These are phyloP conservation scores for Cicer judaicum DNA, from an alignment of 306 rosid species.

Conservation along the genomic window DNA sequence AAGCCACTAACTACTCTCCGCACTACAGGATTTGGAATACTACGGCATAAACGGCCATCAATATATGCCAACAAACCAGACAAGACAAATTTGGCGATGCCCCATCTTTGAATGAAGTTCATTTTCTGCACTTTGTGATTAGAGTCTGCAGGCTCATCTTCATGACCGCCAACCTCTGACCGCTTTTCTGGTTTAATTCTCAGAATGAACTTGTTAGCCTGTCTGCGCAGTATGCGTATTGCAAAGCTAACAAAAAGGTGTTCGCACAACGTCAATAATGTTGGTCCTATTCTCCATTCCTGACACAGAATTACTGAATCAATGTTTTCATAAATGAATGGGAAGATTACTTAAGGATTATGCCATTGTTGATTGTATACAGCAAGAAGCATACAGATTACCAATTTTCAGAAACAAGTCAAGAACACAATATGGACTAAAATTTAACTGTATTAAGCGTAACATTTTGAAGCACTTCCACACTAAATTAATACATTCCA, in stretches of 20 bases:
- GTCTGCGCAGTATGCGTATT: constrained; percentile 80
- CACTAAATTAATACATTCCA: constrained; percentile 31
- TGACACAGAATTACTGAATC: constrained; percentile 46
- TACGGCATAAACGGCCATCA: constrained; percentile 88
- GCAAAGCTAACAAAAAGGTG: constrained; percentile 93
- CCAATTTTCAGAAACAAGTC: constrained; percentile 11
- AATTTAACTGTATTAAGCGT: background rate
- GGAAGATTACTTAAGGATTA: constrained; percentile 23
- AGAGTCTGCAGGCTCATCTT: constrained; percentile 42
- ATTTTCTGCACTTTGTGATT: constrained; percentile 40
- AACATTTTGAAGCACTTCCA: constrained; percentile 37
- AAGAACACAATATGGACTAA: constrained; percentile 4
- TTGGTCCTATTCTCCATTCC: constrained; percentile 90
- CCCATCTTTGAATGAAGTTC: constrained; percentile 66
- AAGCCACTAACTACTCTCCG: constrained; percentile 93
- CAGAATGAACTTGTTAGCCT: constrained; percentile 56
- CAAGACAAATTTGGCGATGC: constrained; percentile 73
- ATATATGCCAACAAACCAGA: constrained; percentile 86
- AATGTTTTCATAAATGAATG: constrained; percentile 25
- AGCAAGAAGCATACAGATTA: constrained; percentile 8
- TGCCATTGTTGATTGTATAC: constrained; percentile 21
- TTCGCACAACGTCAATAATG: constrained; percentile 76
- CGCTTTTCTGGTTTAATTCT: constrained; percentile 57
- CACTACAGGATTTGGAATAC: constrained; percentile 82
- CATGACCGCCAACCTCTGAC: constrained; percentile 42